These are phyloP conservation scores for Backusella tarrabulga DNA, from an alignment of 192 early-diverging fungal species.

Conservation along the genomic window DNA sequence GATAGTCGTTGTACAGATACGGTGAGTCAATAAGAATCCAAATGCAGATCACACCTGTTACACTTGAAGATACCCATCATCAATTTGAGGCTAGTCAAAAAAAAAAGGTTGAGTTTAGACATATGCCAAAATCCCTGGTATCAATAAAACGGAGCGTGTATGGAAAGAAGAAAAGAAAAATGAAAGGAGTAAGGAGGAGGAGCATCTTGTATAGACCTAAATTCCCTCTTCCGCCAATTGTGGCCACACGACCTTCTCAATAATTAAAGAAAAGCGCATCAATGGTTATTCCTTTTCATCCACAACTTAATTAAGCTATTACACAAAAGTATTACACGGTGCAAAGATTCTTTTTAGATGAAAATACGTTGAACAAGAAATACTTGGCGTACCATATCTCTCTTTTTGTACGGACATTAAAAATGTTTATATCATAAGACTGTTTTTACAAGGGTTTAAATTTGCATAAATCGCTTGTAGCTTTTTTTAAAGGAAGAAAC, in stretches of 20 bases:
- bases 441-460: background rate
- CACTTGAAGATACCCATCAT: background rate
- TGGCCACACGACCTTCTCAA: background rate
- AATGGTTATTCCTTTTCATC: background rate
- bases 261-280: background rate
- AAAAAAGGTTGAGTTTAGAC: background rate
- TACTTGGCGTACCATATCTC: background rate
- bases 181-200: too few relatives aligned
- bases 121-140: background rate
- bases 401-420: background rate
- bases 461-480: background rate
- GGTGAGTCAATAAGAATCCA: background rate
- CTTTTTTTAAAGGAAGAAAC: background rate
- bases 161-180: background rate
- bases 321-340: background rate
- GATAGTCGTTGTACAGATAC: background rate
- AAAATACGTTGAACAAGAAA: background rate
- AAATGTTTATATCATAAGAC: background rate
- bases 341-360: background rate
- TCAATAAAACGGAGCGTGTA: background rate
- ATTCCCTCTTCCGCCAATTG: background rate
- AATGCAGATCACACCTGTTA: background rate
- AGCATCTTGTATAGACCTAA: background rate
- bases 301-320: background rate
- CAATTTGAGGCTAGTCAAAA: background rate